Conservation (phyloP, 2,329 filamentous ascomycete species). For the Pezicula radicicola region DNA sequence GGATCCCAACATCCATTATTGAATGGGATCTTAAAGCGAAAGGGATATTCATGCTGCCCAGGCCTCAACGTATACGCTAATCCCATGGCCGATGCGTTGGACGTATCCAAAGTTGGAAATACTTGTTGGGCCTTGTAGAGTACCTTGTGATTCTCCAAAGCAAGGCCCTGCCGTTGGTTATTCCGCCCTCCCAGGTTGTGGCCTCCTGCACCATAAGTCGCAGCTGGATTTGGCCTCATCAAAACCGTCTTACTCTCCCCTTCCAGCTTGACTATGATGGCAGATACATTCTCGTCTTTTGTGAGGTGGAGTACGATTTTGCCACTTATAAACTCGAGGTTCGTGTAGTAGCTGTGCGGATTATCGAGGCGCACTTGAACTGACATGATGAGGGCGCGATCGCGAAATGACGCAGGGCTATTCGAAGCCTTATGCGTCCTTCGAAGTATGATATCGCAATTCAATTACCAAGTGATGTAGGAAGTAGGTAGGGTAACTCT, state of each 20-base stretch:
- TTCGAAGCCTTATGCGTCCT: background rate
- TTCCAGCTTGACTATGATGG: constrained; percentile 79
- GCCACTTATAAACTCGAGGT: constrained; percentile 71
- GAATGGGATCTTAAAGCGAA: constrained; percentile 73
- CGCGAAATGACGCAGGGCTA: background rate
- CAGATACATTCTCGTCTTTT: constrained; percentile 67
- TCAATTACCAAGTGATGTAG: background rate
- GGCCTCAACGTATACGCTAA: constrained; percentile 57
- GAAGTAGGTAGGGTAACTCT: no score
- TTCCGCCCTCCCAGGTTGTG: constrained; percentile 3
- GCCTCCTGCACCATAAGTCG: background rate
- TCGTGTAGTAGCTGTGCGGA: constrained; percentile 71
- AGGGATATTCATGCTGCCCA: constrained; percentile 74
- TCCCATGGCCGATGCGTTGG: constrained; percentile 15
- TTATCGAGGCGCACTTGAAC: constrained; percentile 65
- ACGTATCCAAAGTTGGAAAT: constrained; percentile 52
- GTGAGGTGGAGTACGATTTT: constrained; percentile 53
- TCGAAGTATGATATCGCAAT: background rate
- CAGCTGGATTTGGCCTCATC: constrained; percentile 16
- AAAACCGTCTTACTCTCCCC: constrained; percentile 69
- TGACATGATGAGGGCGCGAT: constrained; percentile 47
- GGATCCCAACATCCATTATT: constrained; percentile 61
- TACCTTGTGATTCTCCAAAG: constrained; percentile 66
- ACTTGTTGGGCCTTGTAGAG: constrained; percentile 71
- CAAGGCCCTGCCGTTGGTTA: constrained; percentile 26